Evolutionary conservation across 2,329 filamentous ascomycete species (phyloP), one percentile per base, ranked within the genome.

Genomic region (Alternaria sp.): DNA sequence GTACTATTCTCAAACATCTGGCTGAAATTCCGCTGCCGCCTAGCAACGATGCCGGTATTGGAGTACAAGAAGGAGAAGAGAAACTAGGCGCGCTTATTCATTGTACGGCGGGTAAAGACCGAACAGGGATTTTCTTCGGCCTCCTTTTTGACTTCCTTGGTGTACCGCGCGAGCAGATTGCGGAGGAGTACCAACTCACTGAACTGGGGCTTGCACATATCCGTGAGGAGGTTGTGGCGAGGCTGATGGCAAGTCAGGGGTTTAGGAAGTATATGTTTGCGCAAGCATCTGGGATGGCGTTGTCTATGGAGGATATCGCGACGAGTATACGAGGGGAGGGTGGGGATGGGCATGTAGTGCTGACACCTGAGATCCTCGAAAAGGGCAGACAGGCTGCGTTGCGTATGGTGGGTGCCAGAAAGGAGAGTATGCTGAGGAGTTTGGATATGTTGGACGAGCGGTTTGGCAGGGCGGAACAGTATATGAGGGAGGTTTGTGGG

Each of bases 71-170:
- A 24, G 39, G 31, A 40, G 28, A 11, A 48, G 3, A 72, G 79
- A 41, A 40, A 21, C 62, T 78, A 1, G 86, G 88, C 7, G 76
- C 89, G 9, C 79, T 92, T 6, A 79, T 92, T 7, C 90, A 93
- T 71, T 93, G 90, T 75, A 90, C 89, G 0, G 89, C 88, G 0
- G 90, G 90, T 11, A 93, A 93, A 76, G 90, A 93, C 73, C 83
- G 90, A 41, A 93, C 90, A 0, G 90, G 90, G 2, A 83, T 93
- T 4, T 78, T 92, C 42, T 85, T 86, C 48, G 90, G 88, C 3
- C 67, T 93, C 39, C 72, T 93, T 8, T 80, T 92, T 37, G 78
- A 84, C 26, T 80, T 92, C 28, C 86, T 86, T 8, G 87, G 87
- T 4, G 86, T 91, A 0, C 75, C 81, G 1, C 82, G 87, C 62